Conservation (phyloP, 1,284 basidiomycete genomes). For the Anthracocystis panici-leucophaei region DNA sequence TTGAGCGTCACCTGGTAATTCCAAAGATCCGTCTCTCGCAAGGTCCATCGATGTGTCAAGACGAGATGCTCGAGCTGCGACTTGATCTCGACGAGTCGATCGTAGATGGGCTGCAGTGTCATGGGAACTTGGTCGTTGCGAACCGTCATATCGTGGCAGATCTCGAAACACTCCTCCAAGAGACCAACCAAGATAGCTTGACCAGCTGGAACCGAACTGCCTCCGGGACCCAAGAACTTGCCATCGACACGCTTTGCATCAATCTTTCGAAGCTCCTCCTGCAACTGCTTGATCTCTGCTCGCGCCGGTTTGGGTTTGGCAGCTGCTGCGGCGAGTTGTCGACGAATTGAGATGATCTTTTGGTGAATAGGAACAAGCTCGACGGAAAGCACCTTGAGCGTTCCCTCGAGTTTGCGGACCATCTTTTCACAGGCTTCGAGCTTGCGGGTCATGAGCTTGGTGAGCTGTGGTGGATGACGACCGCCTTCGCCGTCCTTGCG, state of each 20-base stretch:
- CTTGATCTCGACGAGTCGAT: constrained; percentile 87
- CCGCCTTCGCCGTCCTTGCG: constrained; percentile 74
- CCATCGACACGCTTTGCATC: constrained; percentile 88
- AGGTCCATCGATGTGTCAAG: constrained; percentile 94
- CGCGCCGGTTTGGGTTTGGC: constrained; percentile 86
- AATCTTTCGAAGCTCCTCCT: constrained; percentile 95
- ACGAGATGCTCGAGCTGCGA: constrained; percentile 88
- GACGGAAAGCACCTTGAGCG: constrained; percentile 68
- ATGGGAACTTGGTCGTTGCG: constrained; percentile 88
- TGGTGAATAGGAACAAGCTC: constrained; percentile 72
- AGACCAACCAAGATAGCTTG: constrained; percentile 80
- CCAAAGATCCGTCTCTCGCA: constrained; percentile 87
- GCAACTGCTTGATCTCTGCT: constrained; percentile 86
- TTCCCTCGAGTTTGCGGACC: constrained; percentile 60
- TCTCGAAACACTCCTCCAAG: constrained; percentile 96
- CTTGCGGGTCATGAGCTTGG: constrained; percentile 89
- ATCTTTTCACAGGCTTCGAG: constrained; percentile 81
- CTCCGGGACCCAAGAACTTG: constrained; percentile 93
- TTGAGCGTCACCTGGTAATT: constrained; percentile 90
- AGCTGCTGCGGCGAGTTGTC: constrained; percentile 88
- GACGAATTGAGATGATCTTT: constrained; percentile 85
- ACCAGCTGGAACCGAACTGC: constrained; percentile 84
- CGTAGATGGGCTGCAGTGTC: constrained; percentile 92
- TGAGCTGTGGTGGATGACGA: constrained; percentile 87
- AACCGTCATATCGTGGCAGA: constrained; percentile 94